phyloP scores from a whole-genome alignment of 202 grass and related monocot genomes.

The Hordeum pubiflorum region DNA sequence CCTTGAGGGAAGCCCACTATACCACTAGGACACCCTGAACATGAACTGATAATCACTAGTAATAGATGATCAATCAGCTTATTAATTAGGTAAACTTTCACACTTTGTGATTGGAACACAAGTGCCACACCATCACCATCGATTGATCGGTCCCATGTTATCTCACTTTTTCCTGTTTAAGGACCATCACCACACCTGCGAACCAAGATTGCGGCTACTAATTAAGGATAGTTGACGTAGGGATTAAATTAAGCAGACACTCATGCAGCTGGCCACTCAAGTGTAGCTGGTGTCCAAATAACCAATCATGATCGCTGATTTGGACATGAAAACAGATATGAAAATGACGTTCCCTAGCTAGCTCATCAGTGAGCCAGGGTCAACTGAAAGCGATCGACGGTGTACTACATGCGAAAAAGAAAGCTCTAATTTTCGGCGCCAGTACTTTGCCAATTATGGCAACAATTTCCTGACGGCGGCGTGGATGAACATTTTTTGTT shows the following conservation, averaged over 20 bases:
- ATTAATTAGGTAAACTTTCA: background rate
- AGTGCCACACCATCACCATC: background rate
- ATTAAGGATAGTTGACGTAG: slow-evolving; percentile 10
- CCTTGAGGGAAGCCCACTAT: background rate
- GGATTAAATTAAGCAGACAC: background rate
- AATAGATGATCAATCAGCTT: background rate
- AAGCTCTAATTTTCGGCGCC: background rate
- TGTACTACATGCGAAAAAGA: background rate
- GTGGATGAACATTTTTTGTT: background rate
- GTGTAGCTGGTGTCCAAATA: background rate
- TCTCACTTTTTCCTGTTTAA: background rate
- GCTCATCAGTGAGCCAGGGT: background rate
- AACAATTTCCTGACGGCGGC: background rate
- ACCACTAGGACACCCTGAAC: background rate
- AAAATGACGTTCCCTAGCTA: background rate
- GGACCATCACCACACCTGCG: background rate
- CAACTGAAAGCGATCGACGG: background rate
- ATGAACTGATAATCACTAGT: background rate
- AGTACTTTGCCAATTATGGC: background rate
- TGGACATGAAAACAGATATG: background rate
- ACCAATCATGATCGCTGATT: background rate
- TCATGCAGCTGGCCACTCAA: background rate
- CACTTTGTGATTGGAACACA: background rate
- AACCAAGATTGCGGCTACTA: slow-evolving; percentile 30
- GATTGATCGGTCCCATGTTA: background rate